Percentiles rank a stretch among this genome's conserved stretches.
Conservation (phyloP, 2,329 filamentous ascomycete species). For the Aspergillus carbonarius region DNA sequence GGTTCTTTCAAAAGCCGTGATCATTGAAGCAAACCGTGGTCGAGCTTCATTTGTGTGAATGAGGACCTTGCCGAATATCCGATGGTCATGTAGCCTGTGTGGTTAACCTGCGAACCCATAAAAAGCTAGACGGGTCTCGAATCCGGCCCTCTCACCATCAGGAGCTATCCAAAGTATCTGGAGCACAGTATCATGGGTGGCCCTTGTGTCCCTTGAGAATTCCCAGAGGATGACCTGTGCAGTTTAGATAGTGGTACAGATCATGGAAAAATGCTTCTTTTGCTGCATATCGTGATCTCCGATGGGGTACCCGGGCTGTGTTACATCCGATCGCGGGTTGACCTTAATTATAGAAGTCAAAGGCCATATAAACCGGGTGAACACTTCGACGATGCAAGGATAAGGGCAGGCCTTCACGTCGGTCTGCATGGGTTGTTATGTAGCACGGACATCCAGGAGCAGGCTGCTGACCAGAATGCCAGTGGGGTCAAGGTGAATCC, state of each 20-base stretch:
- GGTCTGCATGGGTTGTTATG: neutral
- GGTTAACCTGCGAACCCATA: neutral
- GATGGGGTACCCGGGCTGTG: neutral
- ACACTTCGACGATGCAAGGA: neutral
- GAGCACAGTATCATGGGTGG: neutral
- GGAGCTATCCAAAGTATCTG: neutral
- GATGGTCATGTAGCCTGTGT: neutral
- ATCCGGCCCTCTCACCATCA: neutral
- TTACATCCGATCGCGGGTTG: neutral
- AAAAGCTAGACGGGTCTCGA: too few species aligned
- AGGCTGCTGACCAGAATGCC: neutral
- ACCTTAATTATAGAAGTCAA: neutral
- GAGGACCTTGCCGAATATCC: neutral
- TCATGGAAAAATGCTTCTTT: neutral
- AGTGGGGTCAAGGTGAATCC: neutral
- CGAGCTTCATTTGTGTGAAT: neutral
- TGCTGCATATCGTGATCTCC: neutral
- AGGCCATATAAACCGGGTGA: neutral
- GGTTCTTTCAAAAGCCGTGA: neutral
- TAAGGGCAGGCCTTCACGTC: neutral
- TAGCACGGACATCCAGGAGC: neutral
- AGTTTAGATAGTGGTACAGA: neutral
- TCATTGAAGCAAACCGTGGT: neutral
- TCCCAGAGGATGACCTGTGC: neutral
- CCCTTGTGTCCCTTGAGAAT: neutral